Base-by-base conservation (phyloP, 176 grass and related monocot genomes). In the Aegilops bicornis region DNA sequence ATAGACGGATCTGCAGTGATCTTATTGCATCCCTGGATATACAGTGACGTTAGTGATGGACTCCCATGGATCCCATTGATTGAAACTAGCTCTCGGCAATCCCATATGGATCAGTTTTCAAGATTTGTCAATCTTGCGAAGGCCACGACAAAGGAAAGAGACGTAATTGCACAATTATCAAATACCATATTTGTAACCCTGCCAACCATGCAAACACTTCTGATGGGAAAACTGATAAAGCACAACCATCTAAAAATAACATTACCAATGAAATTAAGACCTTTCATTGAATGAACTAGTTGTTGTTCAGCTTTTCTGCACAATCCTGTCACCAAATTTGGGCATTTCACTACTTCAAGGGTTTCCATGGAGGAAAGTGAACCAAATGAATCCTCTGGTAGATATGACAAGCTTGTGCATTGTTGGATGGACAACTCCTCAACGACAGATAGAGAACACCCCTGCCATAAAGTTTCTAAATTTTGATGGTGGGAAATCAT, bases 1-100 rank as follows among this genome's bases (percentile, higher is more conserved):
- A 52, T 52, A 52, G 12, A 31, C 30, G 30, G 67, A 39, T 50
- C 68, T 64, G 58, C 47, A 47, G 80, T 59, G 65, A 90, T 71
- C 11, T 85, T 90, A 37, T 33, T 36, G 47, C 91, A 93, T 33
- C 82, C 72, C 12, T 2, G 9, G 23, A 93, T 93, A 83, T 27
- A 7, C 78, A 93, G 73, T 30, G 10, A 63, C 8, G 20, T 25
- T 8, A 90, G 88, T 1, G 81, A 85, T 29, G 70, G 3, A 19
- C 90, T 76, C 19, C 39, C 78, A 47, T 86, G 79, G 32, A 88
- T 86, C 42, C 89, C 89, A 76, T 58, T 72, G 43, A 90, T 30
- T 62, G 88, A 93, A 4, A 70, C 31, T 63, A 93, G 73, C 59
- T 93, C 33, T 68, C 69, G 81, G 68, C 92, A 93, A 40, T 54